These are phyloP conservation scores for Rhizoclosmatium sp. DNA, from an alignment of 192 early-diverging fungal species.

Conservation along the genomic window DNA sequence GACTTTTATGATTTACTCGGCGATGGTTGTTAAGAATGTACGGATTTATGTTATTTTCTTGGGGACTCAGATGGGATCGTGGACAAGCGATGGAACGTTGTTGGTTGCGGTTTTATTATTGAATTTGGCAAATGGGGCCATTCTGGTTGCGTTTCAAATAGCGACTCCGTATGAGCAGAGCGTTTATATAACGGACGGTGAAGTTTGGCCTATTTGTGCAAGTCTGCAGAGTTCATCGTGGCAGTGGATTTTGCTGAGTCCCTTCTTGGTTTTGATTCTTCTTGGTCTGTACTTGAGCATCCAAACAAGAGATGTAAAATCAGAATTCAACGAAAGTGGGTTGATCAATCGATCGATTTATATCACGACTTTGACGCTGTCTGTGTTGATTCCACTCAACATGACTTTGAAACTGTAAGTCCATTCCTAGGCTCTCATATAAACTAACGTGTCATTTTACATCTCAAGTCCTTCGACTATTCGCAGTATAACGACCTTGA, in stretches of 20 bases:
- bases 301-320: conserved; percentile 31
- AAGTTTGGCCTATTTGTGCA: conserved; percentile 27
- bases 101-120: neutral
- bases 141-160: conserved; percentile 13
- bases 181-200: neutral
- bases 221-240: neutral
- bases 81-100: neutral
- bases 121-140: conserved; percentile 4
- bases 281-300: conserved; percentile 14
- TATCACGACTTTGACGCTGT: conserved; percentile 20
- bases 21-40: conserved; percentile 34
- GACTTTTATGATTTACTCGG: conserved; percentile 18
- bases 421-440: neutral
- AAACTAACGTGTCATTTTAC: neutral
- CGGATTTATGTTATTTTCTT: conserved; percentile 1
- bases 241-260: conserved; percentile 32
- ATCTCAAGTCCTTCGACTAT: conserved; percentile 17
- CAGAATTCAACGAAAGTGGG: conserved; percentile 31
- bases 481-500: conserved; percentile 11
- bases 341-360: conserved; percentile 31
- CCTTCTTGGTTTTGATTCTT: conserved; percentile 10
- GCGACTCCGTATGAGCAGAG: conserved; percentile 7
- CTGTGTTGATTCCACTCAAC: conserved; percentile 27
- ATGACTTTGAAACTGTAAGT: conserved; percentile 30
- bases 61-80: neutral